Evolutionary conservation across 208 protist species (phyloP), one percentile per base, ranked within the genome.

Genomic region (Eutreptiella sp.): DNA sequence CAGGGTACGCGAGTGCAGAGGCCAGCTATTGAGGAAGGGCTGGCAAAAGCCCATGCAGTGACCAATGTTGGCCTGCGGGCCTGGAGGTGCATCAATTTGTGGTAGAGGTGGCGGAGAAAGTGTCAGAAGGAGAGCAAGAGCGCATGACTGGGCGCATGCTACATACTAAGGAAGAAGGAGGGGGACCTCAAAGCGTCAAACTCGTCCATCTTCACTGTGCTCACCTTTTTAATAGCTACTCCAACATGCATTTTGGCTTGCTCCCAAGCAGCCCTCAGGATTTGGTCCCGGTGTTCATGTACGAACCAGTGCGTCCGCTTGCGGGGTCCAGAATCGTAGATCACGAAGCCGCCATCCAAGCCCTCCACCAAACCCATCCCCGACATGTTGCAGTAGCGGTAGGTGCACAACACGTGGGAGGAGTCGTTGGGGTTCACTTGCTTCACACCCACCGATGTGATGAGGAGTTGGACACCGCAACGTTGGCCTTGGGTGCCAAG

Each of bases 291-390:
- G 21, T 59, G 35, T 0, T 63, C 35, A 9, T 74, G 53, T 7
- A 81, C 67, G 55, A 85, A 90, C 31, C 80, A 45, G 58, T 90
- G 84, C 70, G 88, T 26, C 53, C 80, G 84, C 66, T 79, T 70
- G 38, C 74, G 70, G 1, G 73, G 64, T 9, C 83, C 81, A n/a
- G n/a, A n/a, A 39, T 89, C 83, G n/a, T 76, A 61, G 1, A 93
- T 59, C 19, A 90, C 52, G 16, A 90, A 53, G 21, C 52, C 78
- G n/a, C 68, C 50, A 21, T 79, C 72, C 0, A 74, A 52, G 14
- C 75, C 84, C 5, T 29, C 32, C 32, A 92, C 63, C 0, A 59
- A 53, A 2, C 72, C 77, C 28, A 89, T 33, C 38, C 77, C 76
- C 14, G 76, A 73, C 47, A 94, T 87, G 41, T 87, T 48, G 38